A percentile compares a stretch with the other conserved stretches of the same genome.
Evolutionary conservation across 768 basidiomycete genomes (phyloP).

Genomic region (Sarcodon aspratus): DNA sequence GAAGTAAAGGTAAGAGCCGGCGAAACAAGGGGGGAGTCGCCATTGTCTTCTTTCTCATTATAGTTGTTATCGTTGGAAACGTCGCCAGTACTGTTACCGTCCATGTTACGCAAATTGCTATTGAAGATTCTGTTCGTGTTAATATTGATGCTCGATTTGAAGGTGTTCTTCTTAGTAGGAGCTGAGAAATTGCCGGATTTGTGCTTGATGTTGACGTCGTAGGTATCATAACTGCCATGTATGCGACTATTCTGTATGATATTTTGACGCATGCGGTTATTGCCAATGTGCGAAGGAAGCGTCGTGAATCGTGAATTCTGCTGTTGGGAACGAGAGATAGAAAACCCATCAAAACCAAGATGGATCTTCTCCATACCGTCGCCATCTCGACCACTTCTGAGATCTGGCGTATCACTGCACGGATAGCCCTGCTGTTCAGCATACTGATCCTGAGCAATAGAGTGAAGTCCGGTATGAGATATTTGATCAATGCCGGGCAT

Average conservation of each 20-base stretch:
- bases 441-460: no score
- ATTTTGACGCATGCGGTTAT: not conserved
- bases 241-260: not conserved
- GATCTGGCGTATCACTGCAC: not conserved
- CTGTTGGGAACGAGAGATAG: not conserved
- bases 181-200: not conserved
- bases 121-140: not conserved
- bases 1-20: slow-evolving; percentile 18
- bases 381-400: not conserved
- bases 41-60: not conserved
- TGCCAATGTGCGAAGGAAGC: slow-evolving; percentile 3
- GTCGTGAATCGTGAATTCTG: not conserved
- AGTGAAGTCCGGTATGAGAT: not conserved
- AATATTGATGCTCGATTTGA: not conserved
- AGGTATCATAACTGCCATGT: not conserved
- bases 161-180: not conserved
- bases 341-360: not conserved
- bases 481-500: not conserved
- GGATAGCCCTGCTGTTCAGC: not conserved
- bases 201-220: not conserved
- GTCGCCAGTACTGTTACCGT: slow-evolving; percentile 6
- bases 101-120: slow-evolving; percentile 1
- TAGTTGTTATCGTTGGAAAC: slow-evolving; percentile 2
- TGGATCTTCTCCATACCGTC: not conserved
- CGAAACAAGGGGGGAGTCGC: slow-evolving; percentile 14